Percentiles rank a stretch among this genome's conserved stretches.
Conservation (phyloP, 257 asterid genomes). For the Buddleja alternifolia region DNA sequence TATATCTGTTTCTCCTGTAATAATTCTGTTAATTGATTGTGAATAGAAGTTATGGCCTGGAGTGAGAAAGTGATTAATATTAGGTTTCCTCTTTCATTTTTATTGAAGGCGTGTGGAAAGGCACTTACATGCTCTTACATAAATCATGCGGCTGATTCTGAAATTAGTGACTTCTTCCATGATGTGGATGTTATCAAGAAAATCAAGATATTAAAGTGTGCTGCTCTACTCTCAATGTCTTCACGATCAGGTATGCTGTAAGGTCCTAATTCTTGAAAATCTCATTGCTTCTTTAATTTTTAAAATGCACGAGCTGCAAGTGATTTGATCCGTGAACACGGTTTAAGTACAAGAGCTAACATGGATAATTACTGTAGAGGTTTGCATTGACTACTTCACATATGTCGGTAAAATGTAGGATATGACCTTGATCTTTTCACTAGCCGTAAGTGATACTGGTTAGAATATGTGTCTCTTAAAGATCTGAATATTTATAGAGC, state of each 20-base stretch:
- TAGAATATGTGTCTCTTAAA: not conserved
- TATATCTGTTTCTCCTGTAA: not conserved
- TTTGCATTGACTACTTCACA: not conserved
- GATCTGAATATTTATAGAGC: not conserved
- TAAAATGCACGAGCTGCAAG: slow-evolving; percentile 13
- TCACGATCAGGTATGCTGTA: slow-evolving; percentile 65
- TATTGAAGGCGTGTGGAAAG: slow-evolving; percentile 74
- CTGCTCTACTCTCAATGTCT: slow-evolving; percentile 52
- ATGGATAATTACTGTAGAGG: not conserved
- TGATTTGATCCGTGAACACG: not conserved
- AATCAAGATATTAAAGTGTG: slow-evolving; percentile 59
- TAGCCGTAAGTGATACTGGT: slow-evolving; percentile 1
- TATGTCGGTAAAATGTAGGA: slow-evolving; percentile 6
- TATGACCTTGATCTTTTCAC: not conserved
- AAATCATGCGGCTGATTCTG: slow-evolving; percentile 28
- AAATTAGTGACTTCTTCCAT: slow-evolving; percentile 30
- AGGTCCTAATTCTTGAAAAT: slow-evolving; percentile 21
- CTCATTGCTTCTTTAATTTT: slow-evolving; percentile 15
- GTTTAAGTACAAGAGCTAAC: slow-evolving; percentile 13
- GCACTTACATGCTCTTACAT: slow-evolving; percentile 48
- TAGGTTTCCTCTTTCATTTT: slow-evolving; percentile 19
- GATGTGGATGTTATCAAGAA: slow-evolving; percentile 41
- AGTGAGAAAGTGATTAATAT: slow-evolving; percentile 7
- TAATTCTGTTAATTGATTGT: slow-evolving; percentile 2
- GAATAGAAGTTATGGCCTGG: not conserved